Evolutionary conservation across 1,284 basidiomycete genomes (phyloP).

Genomic region (Cutaneotrichosporon cyanovorans): DNA sequence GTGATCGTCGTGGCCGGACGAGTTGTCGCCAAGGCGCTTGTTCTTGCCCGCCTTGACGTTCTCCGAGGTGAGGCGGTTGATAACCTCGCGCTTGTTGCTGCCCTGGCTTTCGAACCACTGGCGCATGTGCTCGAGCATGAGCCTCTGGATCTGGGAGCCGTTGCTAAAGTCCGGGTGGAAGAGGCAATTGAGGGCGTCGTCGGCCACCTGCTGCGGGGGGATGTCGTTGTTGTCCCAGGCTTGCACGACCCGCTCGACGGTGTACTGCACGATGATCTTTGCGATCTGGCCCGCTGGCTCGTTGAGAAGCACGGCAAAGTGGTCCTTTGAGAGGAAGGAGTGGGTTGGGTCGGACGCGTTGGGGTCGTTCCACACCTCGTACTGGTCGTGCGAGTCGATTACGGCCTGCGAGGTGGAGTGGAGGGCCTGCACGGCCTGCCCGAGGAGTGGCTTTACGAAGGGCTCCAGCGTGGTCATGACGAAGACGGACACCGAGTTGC

Average conservation of each 20-base stretch:
- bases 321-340: conserved; percentile 45
- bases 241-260: conserved; percentile 56
- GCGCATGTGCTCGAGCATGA: conserved; percentile 57
- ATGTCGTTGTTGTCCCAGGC: conserved; percentile 72
- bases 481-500: conserved; percentile 72
- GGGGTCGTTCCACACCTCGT: conserved; percentile 69
- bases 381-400: conserved; percentile 71
- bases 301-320: conserved; percentile 41
- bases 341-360: conserved; percentile 76
- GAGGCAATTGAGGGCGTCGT: conserved; percentile 67
- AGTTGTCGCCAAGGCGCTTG: conserved; percentile 51
- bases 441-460: conserved; percentile 66
- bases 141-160: conserved; percentile 60
- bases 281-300: conserved; percentile 69
- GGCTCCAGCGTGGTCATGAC: conserved; percentile 68
- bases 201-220: conserved; percentile 56
- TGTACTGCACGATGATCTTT: conserved; percentile 54
- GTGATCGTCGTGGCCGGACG: conserved; percentile 27
- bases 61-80: conserved; percentile 59
- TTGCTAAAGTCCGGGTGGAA: conserved; percentile 83
- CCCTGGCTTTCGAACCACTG: conserved; percentile 55
- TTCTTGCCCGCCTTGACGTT: conserved; percentile 66
- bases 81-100: conserved; percentile 50
- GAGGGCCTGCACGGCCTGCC: conserved; percentile 62
- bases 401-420: conserved; percentile 62